These are phyloP conservation scores for Fusarium chuoi DNA, from an alignment of 2,329 filamentous ascomycete species.

Conservation along the genomic window DNA sequence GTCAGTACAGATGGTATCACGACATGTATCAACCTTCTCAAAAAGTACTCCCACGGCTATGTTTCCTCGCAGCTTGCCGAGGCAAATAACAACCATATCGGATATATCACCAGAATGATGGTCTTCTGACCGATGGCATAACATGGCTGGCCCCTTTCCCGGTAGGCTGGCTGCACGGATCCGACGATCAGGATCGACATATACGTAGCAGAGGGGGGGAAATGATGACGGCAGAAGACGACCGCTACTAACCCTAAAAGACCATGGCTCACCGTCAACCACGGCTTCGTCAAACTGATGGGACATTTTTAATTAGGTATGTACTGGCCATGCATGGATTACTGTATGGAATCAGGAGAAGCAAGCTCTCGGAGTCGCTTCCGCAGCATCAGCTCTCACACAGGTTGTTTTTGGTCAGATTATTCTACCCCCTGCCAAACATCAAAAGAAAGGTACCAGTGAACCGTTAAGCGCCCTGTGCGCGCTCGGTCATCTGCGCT, in stretches of 20 bases:
- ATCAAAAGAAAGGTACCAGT: slow-evolving; percentile 14
- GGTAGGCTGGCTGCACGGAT: slow-evolving; percentile 39
- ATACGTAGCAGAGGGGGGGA: slow-evolving; percentile 28
- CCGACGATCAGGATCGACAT: slow-evolving; percentile 44
- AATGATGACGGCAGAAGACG: slow-evolving; percentile 38
- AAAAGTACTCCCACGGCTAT: slow-evolving; percentile 1
- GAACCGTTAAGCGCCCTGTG: slow-evolving; percentile 41
- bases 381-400: slow-evolving; percentile 15
- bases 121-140: slow-evolving; percentile 31
- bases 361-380: slow-evolving; percentile 37
- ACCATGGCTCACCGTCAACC: slow-evolving; percentile 33
- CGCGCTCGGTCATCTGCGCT: slow-evolving; percentile 47
- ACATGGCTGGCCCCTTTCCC: slow-evolving; percentile 31
- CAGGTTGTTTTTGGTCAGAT: slow-evolving; percentile 11
- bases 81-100: slow-evolving; percentile 10
- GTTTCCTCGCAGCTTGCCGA: slow-evolving; percentile 2
- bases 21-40: neutral
- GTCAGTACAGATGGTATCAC: neutral
- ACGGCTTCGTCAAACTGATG: neutral
- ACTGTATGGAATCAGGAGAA: slow-evolving; percentile 13
- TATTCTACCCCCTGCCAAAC: slow-evolving; percentile 15
- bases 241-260: slow-evolving; percentile 24
- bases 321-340: slow-evolving; percentile 5
- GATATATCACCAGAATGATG: slow-evolving; percentile 20
- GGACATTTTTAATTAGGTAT: slow-evolving; percentile 2